Evolutionary conservation across 2,329 filamentous ascomycete species (phyloP).

Genomic region (Phialocephala subalpina): DNA sequence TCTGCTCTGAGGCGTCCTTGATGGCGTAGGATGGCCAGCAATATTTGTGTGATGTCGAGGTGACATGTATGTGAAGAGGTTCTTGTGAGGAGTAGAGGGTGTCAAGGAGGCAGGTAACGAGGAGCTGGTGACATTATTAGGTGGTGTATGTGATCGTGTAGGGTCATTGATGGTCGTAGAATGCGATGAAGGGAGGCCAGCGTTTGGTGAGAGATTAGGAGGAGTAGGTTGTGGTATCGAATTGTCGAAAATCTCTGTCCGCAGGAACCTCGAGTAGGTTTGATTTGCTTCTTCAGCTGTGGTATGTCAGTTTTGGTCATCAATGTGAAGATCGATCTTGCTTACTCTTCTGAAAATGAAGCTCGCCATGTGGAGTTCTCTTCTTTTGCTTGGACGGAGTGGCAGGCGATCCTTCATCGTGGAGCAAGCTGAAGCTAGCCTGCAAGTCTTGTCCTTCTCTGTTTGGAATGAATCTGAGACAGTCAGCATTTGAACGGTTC

Average conservation of each 20-base stretch:
- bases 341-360: conserved; percentile 93
- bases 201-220: conserved; percentile 67
- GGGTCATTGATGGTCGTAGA: conserved; percentile 68
- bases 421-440: conserved; percentile 89
- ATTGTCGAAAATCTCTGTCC: conserved; percentile 90
- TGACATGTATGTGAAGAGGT: conserved; percentile 91
- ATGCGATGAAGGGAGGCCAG: conserved; percentile 57
- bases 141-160: conserved; percentile 82
- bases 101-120: conserved; percentile 79
- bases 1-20: conserved; percentile 86
- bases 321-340: conserved; percentile 20
- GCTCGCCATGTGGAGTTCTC: conserved; percentile 85
- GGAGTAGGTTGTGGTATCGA: conserved; percentile 84
- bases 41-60: conserved; percentile 72
- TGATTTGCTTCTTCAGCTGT: conserved; percentile 91
- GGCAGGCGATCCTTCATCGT: conserved; percentile 92
- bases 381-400: conserved; percentile 88
- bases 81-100: conserved; percentile 96
- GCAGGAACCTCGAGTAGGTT: conserved; percentile 87
- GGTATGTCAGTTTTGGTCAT: conserved; percentile 15
- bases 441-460: conserved; percentile 91
- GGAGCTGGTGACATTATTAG: conserved; percentile 66
- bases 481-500: conserved; percentile 33
- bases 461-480: conserved; percentile 89
- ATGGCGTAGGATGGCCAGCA: conserved; percentile 86